A percentile compares a stretch with the other conserved stretches of the same genome.
phyloP scores from a whole-genome alignment of 1,284 basidiomycete genomes.

The Serendipita sp. region DNA sequence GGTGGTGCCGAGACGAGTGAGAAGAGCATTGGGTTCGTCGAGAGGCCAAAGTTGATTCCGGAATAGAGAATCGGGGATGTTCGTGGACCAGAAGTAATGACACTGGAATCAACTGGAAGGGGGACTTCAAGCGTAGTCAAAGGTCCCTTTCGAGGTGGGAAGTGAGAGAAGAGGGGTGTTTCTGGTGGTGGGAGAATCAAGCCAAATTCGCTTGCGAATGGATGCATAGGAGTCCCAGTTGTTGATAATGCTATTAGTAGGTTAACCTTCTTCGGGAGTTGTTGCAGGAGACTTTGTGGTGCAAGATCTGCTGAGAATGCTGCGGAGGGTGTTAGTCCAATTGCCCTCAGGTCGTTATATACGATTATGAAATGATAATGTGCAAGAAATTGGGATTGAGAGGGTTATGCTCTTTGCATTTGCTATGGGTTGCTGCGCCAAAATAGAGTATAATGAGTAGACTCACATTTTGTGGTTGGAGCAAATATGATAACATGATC shows the following conservation, averaged over 20 bases:
- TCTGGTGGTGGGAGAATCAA: conserved; percentile 60
- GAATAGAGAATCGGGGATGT: conserved; percentile 58
- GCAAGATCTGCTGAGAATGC: conserved; percentile 63
- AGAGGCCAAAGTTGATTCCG: conserved; percentile 60
- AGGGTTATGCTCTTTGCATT: conserved; percentile 13
- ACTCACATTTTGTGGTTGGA: conserved; percentile 65
- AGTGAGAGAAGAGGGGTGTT: conserved; percentile 60
- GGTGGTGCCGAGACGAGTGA: conserved; percentile 68
- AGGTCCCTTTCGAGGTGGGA: conserved; percentile 48
- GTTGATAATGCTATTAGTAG: conserved; percentile 71
- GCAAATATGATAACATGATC: conserved; percentile 76
- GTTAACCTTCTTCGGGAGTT: conserved; percentile 65
- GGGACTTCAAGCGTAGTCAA: conserved; percentile 46
- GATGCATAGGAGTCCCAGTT: conserved; percentile 52
- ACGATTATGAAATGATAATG: conserved; percentile 6
- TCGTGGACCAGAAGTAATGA: conserved; percentile 29
- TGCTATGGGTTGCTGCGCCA: background rate
- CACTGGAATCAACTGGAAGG: conserved; percentile 21
- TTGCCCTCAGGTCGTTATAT: background rate
- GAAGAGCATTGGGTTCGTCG: conserved; percentile 67
- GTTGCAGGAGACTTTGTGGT: conserved; percentile 67
- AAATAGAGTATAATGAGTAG: conserved; percentile 15
- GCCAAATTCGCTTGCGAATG: conserved; percentile 61
- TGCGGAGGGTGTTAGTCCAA: conserved; percentile 19
- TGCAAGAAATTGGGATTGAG: background rate